Evolutionary conservation across 129 eudicot species (phyloP).

Genomic region (Tanacetum coccineum): DNA sequence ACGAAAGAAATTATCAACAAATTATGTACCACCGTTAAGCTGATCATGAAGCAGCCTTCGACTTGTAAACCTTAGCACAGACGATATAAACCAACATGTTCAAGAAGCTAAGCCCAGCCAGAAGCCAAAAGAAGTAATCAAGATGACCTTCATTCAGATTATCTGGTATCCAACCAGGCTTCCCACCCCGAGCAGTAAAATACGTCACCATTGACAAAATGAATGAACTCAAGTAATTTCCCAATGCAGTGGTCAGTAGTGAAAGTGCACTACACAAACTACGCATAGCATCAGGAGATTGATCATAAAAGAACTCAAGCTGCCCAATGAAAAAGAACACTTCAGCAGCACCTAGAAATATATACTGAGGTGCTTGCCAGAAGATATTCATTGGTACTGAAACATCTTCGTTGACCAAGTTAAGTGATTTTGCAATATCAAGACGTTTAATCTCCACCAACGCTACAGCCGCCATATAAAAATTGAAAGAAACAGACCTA

Average conservation of each 20-base stretch:
- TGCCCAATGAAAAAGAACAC: slow-evolving; percentile 38
- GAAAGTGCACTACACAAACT: slow-evolving; percentile 38
- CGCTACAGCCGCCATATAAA: slow-evolving; percentile 35
- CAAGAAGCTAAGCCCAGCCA: slow-evolving; percentile 33
- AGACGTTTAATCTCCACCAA: slow-evolving; percentile 35
- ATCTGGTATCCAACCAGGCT: slow-evolving; percentile 38
- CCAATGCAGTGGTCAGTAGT: slow-evolving; percentile 30
- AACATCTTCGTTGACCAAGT: slow-evolving; percentile 15
- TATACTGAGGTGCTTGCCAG: slow-evolving; percentile 42
- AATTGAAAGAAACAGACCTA: slow-evolving; percentile 33
- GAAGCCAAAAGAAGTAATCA: slow-evolving; percentile 42
- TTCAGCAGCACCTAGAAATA: slow-evolving; percentile 38
- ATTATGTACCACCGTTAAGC: neutral
- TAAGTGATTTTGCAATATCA: slow-evolving; percentile 21
- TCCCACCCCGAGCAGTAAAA: slow-evolving; percentile 24
- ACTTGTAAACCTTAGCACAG: slow-evolving; percentile 26
- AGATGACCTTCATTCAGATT: slow-evolving; percentile 38
- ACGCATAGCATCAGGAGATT: slow-evolving; percentile 39
- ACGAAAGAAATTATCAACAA: neutral
- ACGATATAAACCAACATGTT: slow-evolving; percentile 26
- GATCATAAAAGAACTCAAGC: slow-evolving; percentile 37
- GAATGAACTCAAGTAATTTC: slow-evolving; percentile 39
- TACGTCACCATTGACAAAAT: slow-evolving; percentile 30
- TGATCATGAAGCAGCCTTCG: slow-evolving; percentile 23
- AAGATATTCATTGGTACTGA: slow-evolving; percentile 32